Evolutionary conservation across 805 yeast genomes (phyloP).

Genomic region (Yarrowia osloensis): DNA sequence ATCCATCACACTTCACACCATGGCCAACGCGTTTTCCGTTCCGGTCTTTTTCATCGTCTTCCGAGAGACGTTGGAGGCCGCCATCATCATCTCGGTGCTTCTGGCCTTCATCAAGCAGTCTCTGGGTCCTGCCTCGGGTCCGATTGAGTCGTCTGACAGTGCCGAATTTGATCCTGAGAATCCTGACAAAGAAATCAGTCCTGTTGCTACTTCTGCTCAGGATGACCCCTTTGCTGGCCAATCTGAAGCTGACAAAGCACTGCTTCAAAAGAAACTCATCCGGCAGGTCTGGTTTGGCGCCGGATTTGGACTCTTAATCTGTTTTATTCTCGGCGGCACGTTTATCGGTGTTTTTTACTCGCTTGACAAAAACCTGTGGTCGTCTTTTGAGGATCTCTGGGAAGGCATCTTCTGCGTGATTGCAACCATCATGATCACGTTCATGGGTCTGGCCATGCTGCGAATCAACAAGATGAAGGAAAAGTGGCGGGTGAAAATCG

Average conservation of each 20-base stretch:
- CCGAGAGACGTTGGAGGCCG: constrained; percentile 91
- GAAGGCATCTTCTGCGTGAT: constrained; percentile 92
- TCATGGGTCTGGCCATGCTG: constrained; percentile 95
- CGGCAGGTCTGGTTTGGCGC: constrained; percentile 90
- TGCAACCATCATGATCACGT: constrained; percentile 81
- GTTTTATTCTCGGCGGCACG: constrained; percentile 86
- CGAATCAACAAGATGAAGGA: constrained; percentile 94
- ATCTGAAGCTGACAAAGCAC: constrained; percentile 12
- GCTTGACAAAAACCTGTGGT: constrained; percentile 79
- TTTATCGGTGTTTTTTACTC: constrained; percentile 92
- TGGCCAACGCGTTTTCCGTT: constrained; percentile 53
- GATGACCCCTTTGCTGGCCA: background rate
- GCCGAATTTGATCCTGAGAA: background rate
- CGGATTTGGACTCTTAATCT: constrained; percentile 66
- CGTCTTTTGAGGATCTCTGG: constrained; percentile 89
- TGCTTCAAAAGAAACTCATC: constrained; percentile 61
- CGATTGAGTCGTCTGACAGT: background rate
- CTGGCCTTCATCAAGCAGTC: constrained; percentile 89
- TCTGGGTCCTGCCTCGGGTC: constrained; percentile 46
- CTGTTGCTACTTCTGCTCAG: background rate
- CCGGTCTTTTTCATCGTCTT: constrained; percentile 82
- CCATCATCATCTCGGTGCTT: constrained; percentile 82
- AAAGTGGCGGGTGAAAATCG: constrained; percentile 95
- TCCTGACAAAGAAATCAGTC: background rate
- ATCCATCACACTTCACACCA: background rate